A percentile compares a stretch with the other conserved stretches of the same genome.
Evolutionary conservation across 768 basidiomycete species (phyloP).

Genomic region (Rickenella mellea): DNA sequence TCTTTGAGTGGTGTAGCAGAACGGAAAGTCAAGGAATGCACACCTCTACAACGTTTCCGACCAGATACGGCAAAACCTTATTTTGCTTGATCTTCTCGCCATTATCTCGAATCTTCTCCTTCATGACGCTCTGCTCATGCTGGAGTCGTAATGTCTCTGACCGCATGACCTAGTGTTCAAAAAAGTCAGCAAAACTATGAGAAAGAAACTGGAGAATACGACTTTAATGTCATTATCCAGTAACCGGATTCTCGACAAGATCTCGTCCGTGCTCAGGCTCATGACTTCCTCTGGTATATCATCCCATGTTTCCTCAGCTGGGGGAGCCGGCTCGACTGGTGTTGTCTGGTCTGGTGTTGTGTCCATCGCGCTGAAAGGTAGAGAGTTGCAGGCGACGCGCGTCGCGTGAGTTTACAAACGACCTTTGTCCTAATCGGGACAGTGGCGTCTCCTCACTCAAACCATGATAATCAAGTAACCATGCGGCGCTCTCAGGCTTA

Average conservation of each 20-base stretch:
- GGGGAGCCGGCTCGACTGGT: slow-evolving; percentile 8
- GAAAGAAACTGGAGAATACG: background rate
- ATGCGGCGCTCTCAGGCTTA: no score
- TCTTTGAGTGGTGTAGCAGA: slow-evolving; percentile 5
- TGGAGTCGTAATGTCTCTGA: slow-evolving; percentile 86
- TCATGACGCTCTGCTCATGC: slow-evolving; percentile 94
- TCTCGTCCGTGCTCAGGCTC: slow-evolving; percentile 72
- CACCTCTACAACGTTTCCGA: slow-evolving; percentile 96
- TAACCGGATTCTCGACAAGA: slow-evolving; percentile 79
- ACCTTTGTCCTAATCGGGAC: no score
- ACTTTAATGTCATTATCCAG: slow-evolving; percentile 94
- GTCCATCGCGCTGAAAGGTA: slow-evolving; percentile 73
- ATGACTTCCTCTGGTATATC: slow-evolving; percentile 89
- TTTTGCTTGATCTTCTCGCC: slow-evolving; percentile 99
- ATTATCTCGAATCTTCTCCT: slow-evolving; percentile 97
- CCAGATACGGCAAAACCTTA: slow-evolving; percentile 95
- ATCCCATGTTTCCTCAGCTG: slow-evolving; percentile 73
- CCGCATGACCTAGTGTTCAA: slow-evolving; percentile 75
- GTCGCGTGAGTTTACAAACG: no score
- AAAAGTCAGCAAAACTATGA: background rate
- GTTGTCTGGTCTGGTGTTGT: slow-evolving; percentile 49
- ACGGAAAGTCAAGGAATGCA: slow-evolving; percentile 11
- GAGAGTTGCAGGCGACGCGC: no score
- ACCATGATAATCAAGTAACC: no score
- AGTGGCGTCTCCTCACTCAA: no score